Evolutionary conservation across 495 filamentous ascomycete species (phyloP), one percentile per base, ranked within the genome.

Genomic region (Talaromyces trachyspermus): DNA sequence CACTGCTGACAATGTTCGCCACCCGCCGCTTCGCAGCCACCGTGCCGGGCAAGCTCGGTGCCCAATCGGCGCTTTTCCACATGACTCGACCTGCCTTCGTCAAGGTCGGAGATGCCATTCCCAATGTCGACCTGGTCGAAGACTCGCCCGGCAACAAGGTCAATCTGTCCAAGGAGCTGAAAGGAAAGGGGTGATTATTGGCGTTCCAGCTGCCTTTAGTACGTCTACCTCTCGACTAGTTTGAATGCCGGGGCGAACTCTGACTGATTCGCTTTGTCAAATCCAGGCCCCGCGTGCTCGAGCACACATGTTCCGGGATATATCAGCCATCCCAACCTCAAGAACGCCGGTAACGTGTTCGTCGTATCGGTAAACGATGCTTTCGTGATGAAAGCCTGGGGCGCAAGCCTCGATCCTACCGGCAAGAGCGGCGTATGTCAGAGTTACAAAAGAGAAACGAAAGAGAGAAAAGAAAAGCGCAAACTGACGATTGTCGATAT

Each of bases 371-470:
- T 96, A 62, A 98, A 98, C 67, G 92, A 98, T 63, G 79, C 89
- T 22, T 96, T 97, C 65, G 92, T 96, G 81, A 95, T 86, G 74
- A 92, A 91, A 70, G 88, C 88, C 5, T 95, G 89, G 88, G 84
- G 69, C 17, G 70, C 78, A 36, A 68, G 74, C 36, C 78, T 95
- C 15, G 86, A 95, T 63, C 85, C 88, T 10, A 61, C 65, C 3
- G 75, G 75, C 49, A 77, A 79, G 57, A 83, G 79, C 45, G 86
- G 86, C 3, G 88, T 95, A 80, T 65, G 85, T 78, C 2, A 46
- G 38, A 6, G 42, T 15, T 9, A 11, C 12, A 38, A 26, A 26
- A 17, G 75, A 70, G 66, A 24, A 29, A 25, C 49, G 12, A 48
- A 7, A 35, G 12, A 2, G 41, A 15, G 8, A 35, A 32, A n/a